Evolutionary conservation across 2,329 filamentous ascomycete species (phyloP).

Genomic region (Fusarium decemcellulare): DNA sequence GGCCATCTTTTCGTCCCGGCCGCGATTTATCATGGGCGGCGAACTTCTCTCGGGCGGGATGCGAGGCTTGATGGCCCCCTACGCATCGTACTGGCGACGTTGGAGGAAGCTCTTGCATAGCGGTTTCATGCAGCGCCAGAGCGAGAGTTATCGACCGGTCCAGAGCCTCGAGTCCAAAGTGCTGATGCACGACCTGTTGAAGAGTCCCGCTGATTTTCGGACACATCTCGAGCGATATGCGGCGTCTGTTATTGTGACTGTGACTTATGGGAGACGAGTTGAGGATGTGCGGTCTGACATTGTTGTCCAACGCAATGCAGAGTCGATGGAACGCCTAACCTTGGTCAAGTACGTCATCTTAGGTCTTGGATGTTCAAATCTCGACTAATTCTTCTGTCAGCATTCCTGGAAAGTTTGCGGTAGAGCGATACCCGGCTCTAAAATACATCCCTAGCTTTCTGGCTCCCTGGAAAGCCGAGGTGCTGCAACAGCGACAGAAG

Average conservation of each 20-base stretch:
- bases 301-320: slow-evolving; percentile 55
- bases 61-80: slow-evolving; percentile 60
- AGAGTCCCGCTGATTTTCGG: slow-evolving; percentile 45
- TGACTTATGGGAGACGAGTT: slow-evolving; percentile 56
- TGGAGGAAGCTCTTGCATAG: slow-evolving; percentile 60
- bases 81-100: slow-evolving; percentile 58
- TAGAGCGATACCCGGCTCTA: slow-evolving; percentile 57
- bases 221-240: slow-evolving; percentile 47
- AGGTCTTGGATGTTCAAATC: background rate
- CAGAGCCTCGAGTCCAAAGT: slow-evolving; percentile 59
- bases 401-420: slow-evolving; percentile 51
- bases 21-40: slow-evolving; percentile 62
- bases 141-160: slow-evolving; percentile 57
- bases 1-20: slow-evolving; percentile 59
- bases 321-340: slow-evolving; percentile 60
- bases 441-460: slow-evolving; percentile 56
- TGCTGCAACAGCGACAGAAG: slow-evolving; percentile 53
- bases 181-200: slow-evolving; percentile 56
- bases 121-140: slow-evolving; percentile 60
- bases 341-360: slow-evolving; percentile 55
- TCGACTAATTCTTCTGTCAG: background rate
- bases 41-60: slow-evolving; percentile 58
- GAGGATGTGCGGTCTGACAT: slow-evolving; percentile 51
- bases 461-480: slow-evolving; percentile 58
- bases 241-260: slow-evolving; percentile 59